Conservation (phyloP, 2,329 filamentous ascomycete genomes). For the Sporothrix protearum region DNA sequence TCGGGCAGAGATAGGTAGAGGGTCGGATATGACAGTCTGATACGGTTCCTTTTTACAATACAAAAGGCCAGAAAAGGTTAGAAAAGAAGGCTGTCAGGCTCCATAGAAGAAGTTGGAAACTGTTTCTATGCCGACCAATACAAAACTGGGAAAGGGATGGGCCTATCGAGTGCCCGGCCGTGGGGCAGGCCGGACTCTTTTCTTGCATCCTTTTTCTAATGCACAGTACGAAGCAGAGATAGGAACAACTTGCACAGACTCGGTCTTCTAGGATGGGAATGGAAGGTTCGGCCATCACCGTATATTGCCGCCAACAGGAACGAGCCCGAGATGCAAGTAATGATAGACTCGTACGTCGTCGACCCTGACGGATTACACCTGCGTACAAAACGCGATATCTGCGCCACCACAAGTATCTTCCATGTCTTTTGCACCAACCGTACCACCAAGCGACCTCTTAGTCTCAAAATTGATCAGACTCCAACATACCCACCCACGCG, state of each 20-base stretch:
- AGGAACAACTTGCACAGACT: not conserved
- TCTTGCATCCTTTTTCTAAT: not conserved
- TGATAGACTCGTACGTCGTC: not conserved
- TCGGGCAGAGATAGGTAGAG: not conserved
- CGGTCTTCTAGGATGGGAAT: not conserved
- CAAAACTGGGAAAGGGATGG: not conserved
- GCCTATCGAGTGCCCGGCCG: not conserved
- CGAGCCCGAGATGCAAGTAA: not conserved
- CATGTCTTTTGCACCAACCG: not conserved
- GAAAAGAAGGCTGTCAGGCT: not conserved
- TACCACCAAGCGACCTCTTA: not conserved
- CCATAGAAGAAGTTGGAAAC: not conserved
- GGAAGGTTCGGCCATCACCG: not conserved
- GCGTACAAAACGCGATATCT: not conserved
- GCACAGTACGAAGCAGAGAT: not conserved
- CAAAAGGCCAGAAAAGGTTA: not conserved
- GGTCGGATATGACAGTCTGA: not conserved
- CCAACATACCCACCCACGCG: constrained; percentile 3
- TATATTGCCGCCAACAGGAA: not conserved
- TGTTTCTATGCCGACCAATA: not conserved
- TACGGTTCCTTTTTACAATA: not conserved
- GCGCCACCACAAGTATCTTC: not conserved
- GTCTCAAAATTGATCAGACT: not conserved
- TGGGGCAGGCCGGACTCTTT: not conserved
- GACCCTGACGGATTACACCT: not conserved